phyloP scores from a whole-genome alignment of 305 asterid genomes.

The Lippia alba region DNA sequence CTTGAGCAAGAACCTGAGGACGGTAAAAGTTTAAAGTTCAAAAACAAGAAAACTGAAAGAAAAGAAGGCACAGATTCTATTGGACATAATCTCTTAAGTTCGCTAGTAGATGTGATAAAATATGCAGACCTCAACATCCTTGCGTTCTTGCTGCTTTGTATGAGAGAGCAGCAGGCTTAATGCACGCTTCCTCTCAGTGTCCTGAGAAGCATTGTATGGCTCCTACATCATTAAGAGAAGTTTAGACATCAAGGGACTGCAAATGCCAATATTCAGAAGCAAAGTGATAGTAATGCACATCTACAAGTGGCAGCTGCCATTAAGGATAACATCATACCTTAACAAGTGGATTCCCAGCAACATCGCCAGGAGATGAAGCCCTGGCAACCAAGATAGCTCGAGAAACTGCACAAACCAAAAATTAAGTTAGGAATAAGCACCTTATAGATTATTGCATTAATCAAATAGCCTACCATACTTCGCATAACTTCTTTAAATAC shows the following conservation, averaged over 20 bases:
- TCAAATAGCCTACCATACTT: slow-evolving; percentile 18
- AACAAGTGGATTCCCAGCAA: slow-evolving; percentile 70
- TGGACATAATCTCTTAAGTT: slow-evolving; percentile 18
- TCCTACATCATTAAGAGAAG: slow-evolving; percentile 55
- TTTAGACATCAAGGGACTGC: slow-evolving; percentile 32
- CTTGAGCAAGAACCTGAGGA: slow-evolving; percentile 86
- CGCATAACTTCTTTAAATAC: slow-evolving; percentile 21
- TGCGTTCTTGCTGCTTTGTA: slow-evolving; percentile 91
- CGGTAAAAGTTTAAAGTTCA: slow-evolving; percentile 25
- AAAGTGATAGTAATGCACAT: slow-evolving; percentile 22
- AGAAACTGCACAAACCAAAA: slow-evolving; percentile 51
- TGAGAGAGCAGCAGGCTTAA: slow-evolving; percentile 87
- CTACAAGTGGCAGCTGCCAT: slow-evolving; percentile 20
- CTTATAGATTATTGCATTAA: slow-evolving; percentile 25
- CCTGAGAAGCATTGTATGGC: slow-evolving; percentile 77
- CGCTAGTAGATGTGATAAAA: slow-evolving; percentile 23
- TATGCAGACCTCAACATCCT: slow-evolving; percentile 77
- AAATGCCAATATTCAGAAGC: slow-evolving; percentile 30
- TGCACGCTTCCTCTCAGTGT: slow-evolving; percentile 88
- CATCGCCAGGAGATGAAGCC: slow-evolving; percentile 73
- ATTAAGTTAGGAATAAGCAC: slow-evolving; percentile 32
- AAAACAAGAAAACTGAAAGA: neutral
- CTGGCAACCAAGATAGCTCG: slow-evolving; percentile 76
- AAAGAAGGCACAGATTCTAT: neutral
- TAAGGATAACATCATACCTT: slow-evolving; percentile 55